phyloP scores from a whole-genome alignment of 148 eudicot genomes.

The Camellia granthamiana region DNA sequence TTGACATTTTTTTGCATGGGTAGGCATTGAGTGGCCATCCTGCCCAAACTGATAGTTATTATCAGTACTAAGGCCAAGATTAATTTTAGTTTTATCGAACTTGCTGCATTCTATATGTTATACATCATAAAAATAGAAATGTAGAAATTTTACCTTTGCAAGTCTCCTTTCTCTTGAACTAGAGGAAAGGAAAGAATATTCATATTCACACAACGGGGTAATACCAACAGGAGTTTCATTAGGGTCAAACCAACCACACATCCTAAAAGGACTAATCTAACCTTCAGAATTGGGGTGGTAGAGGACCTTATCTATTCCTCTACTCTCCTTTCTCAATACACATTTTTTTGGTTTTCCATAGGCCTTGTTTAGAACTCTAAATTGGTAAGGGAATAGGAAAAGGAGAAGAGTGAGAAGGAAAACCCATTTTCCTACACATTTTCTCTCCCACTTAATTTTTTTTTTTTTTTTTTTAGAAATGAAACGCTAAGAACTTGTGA shows the following conservation, averaged over 20 bases:
- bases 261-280: too few species aligned
- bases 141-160: not conserved
- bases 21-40: slow-evolving; percentile 6
- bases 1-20: not conserved
- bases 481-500: not conserved
- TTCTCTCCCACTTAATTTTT: not conserved
- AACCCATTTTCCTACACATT: not conserved
- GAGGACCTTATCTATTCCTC: not conserved
- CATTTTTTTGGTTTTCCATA: not conserved
- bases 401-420: slow-evolving; percentile 1
- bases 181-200: too few species aligned
- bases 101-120: not conserved
- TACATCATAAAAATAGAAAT: not conserved
- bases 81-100: not conserved
- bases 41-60: not conserved
- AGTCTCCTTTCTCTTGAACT: not conserved
- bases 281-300: too few species aligned
- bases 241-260: too few species aligned
- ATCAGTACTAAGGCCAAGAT: not conserved
- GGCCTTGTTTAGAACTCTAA: not conserved
- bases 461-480: not conserved
- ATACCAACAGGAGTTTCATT: too few species aligned
- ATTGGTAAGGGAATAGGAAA: not conserved
- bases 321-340: not conserved
- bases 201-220: too few species aligned